Percentiles rank a stretch among this genome's conserved stretches.
phyloP scores from a whole-genome alignment of 108 stramenopile genomes.

The Hondaea fermentalgiana region DNA sequence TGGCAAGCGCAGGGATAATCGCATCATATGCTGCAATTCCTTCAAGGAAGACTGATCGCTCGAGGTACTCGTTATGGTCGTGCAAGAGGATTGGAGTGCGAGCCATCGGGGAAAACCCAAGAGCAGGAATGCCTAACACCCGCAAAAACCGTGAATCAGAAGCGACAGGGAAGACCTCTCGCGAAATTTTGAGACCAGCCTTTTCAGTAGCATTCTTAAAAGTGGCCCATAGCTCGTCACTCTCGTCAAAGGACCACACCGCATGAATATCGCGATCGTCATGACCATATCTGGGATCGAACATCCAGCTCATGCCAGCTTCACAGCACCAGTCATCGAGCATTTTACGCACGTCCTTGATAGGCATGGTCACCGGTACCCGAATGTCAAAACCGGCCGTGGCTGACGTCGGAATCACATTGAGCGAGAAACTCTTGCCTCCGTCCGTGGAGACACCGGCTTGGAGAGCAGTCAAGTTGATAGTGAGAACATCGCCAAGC shows the following conservation, averaged over 20 bases:
- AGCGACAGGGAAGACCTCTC: constrained; percentile 88
- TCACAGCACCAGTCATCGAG: constrained; percentile 81
- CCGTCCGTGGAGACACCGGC: constrained; percentile 62
- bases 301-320: constrained; percentile 65
- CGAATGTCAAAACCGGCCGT: constrained; percentile 82
- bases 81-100: constrained; percentile 83
- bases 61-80: constrained; percentile 87
- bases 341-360: constrained; percentile 64
- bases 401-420: constrained; percentile 76
- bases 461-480: constrained; percentile 84
- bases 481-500: constrained; percentile 83
- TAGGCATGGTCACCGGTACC: constrained; percentile 72
- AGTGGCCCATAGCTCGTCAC: constrained; percentile 79
- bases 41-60: constrained; percentile 73
- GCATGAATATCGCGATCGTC: constrained; percentile 42
- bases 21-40: constrained; percentile 76
- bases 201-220: constrained; percentile 53
- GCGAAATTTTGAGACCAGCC: constrained; percentile 57
- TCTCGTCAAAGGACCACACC: constrained; percentile 58
- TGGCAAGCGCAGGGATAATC: constrained; percentile 57
- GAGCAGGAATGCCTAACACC: constrained; percentile 69
- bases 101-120: constrained; percentile 89
- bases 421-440: constrained; percentile 64
- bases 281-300: constrained; percentile 33
- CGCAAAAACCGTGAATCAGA: constrained; percentile 85